Conservation (phyloP, 164 flowering plant genomes). For the Annona cherimola region DNA sequence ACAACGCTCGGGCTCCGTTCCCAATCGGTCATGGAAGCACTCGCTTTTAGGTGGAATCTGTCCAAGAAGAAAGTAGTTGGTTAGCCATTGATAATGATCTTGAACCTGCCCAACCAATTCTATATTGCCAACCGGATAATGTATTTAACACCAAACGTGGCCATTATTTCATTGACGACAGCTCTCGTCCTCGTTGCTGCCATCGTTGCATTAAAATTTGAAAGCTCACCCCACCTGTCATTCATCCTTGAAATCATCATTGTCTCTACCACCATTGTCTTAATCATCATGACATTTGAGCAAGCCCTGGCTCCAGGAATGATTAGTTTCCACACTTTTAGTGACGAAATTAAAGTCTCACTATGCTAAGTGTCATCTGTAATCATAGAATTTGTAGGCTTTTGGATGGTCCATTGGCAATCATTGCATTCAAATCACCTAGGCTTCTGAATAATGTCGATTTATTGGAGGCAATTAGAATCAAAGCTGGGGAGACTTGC, state of each 20-base stretch:
- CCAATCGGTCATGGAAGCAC: background rate
- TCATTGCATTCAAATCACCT: background rate
- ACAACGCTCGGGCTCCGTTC: background rate
- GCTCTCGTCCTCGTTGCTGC: background rate
- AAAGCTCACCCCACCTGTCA: too few relatives aligned
- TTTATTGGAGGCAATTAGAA: background rate
- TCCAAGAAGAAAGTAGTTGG: conserved; percentile 2
- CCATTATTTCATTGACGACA: background rate
- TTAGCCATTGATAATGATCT: background rate
- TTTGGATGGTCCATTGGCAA: background rate
- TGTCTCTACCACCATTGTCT: background rate
- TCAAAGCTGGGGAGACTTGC: background rate
- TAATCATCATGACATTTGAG: conserved; percentile 1
- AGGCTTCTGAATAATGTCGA: background rate
- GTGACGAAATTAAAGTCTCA: background rate
- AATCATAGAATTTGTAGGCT: background rate
- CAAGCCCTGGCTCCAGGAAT: background rate
- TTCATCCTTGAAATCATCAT: background rate
- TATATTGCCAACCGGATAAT: background rate
- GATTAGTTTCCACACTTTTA: background rate
- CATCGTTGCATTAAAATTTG: background rate
- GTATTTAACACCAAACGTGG: background rate
- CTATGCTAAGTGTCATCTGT: background rate
- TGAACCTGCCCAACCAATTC: conserved; percentile 2
- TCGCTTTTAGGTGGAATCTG: background rate